These are phyloP conservation scores for Dioszegia aurantiaca DNA, from an alignment of 768 basidiomycete genomes.

Conservation along the genomic window DNA sequence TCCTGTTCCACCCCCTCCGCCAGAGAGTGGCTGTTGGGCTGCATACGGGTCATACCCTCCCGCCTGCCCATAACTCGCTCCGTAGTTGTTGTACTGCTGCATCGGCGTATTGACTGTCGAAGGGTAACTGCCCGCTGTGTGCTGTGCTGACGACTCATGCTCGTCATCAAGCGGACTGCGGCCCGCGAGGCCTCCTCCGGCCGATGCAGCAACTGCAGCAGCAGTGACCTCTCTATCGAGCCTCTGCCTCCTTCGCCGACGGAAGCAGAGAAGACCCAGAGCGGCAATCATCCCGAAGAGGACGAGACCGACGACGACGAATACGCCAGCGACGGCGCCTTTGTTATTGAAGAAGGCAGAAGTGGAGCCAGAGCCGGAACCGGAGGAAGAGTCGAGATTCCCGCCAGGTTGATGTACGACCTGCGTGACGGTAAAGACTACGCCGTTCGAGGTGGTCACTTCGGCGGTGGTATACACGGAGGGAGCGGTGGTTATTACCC, in stretches of 20 bases:
- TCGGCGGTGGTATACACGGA: slow-evolving; percentile 38
- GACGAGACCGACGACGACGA: slow-evolving; percentile 67
- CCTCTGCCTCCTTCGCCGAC: slow-evolving; percentile 49
- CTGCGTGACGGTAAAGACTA: slow-evolving; percentile 49
- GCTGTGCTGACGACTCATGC: slow-evolving; percentile 34
- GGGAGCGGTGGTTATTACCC: slow-evolving; percentile 40
- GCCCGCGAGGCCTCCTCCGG: slow-evolving; percentile 13
- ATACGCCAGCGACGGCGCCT: slow-evolving; percentile 70
- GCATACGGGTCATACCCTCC: slow-evolving; percentile 51
- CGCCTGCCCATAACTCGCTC: slow-evolving; percentile 40
- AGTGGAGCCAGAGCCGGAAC: slow-evolving; percentile 8
- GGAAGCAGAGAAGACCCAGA: slow-evolving; percentile 54
- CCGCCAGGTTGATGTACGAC: slow-evolving; percentile 50
- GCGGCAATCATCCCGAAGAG: slow-evolving; percentile 56
- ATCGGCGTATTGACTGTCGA: slow-evolving; percentile 45
- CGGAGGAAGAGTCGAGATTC: slow-evolving; percentile 38
- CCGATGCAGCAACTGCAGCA: slow-evolving; percentile 48
- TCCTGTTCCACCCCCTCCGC: neutral
- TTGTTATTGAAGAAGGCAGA: slow-evolving; percentile 69
- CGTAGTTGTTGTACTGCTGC: slow-evolving; percentile 50
- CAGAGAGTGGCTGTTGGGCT: neutral
- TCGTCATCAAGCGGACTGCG: slow-evolving; percentile 49
- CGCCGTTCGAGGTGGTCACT: slow-evolving; percentile 41
- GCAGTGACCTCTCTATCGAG: slow-evolving; percentile 52
- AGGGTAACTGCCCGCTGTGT: slow-evolving; percentile 37